phyloP scores from a whole-genome alignment of 768 basidiomycete species.

The Pleurotus platypus region DNA sequence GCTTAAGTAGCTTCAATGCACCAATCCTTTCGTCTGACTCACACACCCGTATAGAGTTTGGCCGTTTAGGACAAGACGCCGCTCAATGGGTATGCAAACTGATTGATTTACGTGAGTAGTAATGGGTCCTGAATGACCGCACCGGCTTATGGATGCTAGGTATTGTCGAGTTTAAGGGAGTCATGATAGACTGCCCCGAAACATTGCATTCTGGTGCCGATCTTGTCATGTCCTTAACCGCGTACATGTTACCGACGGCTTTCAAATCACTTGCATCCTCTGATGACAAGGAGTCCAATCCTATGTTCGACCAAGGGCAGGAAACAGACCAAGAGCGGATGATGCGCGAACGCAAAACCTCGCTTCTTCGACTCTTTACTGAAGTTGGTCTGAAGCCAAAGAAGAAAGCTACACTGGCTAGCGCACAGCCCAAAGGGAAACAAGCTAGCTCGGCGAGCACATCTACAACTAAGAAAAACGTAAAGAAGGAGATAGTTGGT shows the following conservation, averaged over 20 bases:
- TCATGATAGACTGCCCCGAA: constrained; percentile 76
- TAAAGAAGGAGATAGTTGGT: constrained; percentile 62
- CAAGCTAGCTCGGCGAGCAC: constrained; percentile 10
- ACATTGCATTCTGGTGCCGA: constrained; percentile 70
- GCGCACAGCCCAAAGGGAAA: neutral
- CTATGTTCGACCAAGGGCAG: constrained; percentile 68
- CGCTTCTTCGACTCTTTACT: constrained; percentile 72
- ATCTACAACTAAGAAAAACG: constrained; percentile 31
- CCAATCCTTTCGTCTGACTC: neutral
- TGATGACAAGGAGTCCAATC: constrained; percentile 27
- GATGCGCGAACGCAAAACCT: constrained; percentile 77
- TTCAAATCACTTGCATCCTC: constrained; percentile 48
- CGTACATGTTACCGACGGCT: constrained; percentile 66
- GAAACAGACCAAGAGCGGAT: constrained; percentile 77
- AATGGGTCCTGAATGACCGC: neutral
- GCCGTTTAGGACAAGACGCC: constrained; percentile 65
- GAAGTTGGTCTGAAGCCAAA: constrained; percentile 67
- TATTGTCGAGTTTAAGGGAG: constrained; percentile 58
- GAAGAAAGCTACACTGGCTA: constrained; percentile 5
- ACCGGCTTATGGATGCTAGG: constrained; percentile 27
- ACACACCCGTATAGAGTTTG: constrained; percentile 56
- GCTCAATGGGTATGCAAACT: constrained; percentile 74
- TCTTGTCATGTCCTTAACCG: constrained; percentile 72
- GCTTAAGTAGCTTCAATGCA: constrained; percentile 8
- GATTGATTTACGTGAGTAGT: constrained; percentile 58